Conservation (phyloP, 2,329 filamentous ascomycete genomes). For the Colletotrichum viniferum region DNA sequence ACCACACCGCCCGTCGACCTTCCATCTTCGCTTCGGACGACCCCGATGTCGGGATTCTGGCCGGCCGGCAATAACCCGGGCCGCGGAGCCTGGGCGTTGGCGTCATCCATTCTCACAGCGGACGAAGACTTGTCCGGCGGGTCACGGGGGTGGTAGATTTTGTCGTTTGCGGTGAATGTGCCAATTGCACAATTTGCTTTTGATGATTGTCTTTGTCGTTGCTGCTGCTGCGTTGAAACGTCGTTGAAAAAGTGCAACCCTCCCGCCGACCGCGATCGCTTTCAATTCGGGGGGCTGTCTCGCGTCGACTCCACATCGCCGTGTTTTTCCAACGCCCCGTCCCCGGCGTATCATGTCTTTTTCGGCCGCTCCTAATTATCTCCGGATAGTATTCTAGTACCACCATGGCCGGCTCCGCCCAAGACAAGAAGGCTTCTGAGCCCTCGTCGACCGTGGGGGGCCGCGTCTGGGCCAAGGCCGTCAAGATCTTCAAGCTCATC, state of each 20-base stretch:
- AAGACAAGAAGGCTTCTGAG: background rate
- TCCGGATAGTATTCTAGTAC: background rate
- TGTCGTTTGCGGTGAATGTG: background rate
- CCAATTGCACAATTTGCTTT: background rate
- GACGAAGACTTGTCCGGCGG: constrained; percentile 11
- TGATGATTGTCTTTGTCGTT: background rate
- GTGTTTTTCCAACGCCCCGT: background rate
- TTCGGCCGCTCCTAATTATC: background rate
- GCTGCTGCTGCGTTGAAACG: background rate
- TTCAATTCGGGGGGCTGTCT: background rate
- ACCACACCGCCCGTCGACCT: background rate
- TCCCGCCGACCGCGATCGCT: background rate
- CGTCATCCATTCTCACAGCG: constrained; percentile 14
- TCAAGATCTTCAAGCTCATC: constrained; percentile 36
- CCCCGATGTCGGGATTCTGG: constrained; percentile 9
- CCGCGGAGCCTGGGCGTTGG: background rate
- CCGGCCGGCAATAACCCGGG: constrained; percentile 18
- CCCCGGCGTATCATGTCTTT: background rate
- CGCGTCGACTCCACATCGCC: background rate
- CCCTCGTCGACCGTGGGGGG: background rate
- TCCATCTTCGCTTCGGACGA: background rate
- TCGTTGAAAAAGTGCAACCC: background rate
- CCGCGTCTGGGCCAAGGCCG: background rate
- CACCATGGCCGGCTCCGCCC: constrained; percentile 5
- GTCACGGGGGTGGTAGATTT: background rate